Evolutionary conservation across 768 basidiomycete species (phyloP).

Genomic region (Inosperma sp.): DNA sequence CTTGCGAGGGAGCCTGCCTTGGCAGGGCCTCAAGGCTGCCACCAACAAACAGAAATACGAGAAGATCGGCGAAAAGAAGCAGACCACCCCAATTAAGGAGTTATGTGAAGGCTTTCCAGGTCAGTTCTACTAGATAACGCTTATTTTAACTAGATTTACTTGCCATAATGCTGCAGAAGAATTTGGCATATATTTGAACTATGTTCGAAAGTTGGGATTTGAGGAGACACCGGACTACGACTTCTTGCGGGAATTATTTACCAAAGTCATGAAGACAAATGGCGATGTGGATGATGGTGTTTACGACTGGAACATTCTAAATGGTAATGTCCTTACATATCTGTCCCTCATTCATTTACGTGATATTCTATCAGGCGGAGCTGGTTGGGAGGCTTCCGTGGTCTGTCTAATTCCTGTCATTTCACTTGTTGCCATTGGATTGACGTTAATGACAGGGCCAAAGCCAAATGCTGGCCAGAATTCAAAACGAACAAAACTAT

Average conservation of each 20-base stretch:
- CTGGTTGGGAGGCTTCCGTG: slow-evolving; percentile 87
- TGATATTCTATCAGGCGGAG: slow-evolving; percentile 65
- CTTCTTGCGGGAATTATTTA: slow-evolving; percentile 91
- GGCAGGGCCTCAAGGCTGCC: slow-evolving; percentile 99
- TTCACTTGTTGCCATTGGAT: slow-evolving; percentile 1
- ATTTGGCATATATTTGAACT: slow-evolving; percentile 97
- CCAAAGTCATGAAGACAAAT: slow-evolving; percentile 88
- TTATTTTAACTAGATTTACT: slow-evolving; percentile 9
- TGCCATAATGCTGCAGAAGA: slow-evolving; percentile 59
- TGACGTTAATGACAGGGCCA: slow-evolving; percentile 41
- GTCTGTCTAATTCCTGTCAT: slow-evolving; percentile 43
- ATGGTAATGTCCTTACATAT: slow-evolving; percentile 45
- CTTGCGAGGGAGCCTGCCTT: slow-evolving; percentile 91
- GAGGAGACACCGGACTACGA: slow-evolving; percentile 99
- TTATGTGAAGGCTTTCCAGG: slow-evolving; percentile 94
- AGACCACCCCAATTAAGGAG: slow-evolving; percentile 96
- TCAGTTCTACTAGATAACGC: slow-evolving; percentile 31
- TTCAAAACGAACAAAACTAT: slow-evolving; percentile 47
- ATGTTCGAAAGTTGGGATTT: slow-evolving; percentile 97
- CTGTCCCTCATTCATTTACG: slow-evolving; percentile 1
- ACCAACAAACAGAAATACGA: slow-evolving; percentile 99
- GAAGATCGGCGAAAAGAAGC: slow-evolving; percentile 99
- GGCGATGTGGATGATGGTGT: slow-evolving; percentile 89
- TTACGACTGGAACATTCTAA: slow-evolving; percentile 95
- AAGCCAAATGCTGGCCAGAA: slow-evolving; percentile 60